Percentiles rank a stretch among this genome's conserved stretches.
Evolutionary conservation across 2,329 filamentous ascomycete genomes (phyloP).

Genomic region (Colletotrichum lindemuthianum): DNA sequence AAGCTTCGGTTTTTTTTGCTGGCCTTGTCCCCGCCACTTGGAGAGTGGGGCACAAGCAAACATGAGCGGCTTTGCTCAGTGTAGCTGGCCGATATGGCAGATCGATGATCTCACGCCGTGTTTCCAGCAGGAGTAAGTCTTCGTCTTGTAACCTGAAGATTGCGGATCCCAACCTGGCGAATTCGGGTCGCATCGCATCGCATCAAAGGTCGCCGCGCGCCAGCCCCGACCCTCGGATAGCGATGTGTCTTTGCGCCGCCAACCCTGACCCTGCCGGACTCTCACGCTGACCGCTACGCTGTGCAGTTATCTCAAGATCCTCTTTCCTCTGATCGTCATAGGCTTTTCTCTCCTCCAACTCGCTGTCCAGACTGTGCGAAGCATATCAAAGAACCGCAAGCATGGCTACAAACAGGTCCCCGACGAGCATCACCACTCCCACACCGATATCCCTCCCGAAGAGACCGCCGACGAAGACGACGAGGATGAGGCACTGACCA

Average conservation of each 20-base stretch:
- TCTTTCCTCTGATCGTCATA: conserved; percentile 80
- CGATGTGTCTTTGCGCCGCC: background rate
- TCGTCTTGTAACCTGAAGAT: conserved; percentile 5
- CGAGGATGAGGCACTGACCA: conserved; percentile 65
- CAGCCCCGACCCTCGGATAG: background rate
- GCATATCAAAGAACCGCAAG: conserved; percentile 60
- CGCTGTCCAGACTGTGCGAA: conserved; percentile 64
- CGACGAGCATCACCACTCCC: conserved; percentile 53
- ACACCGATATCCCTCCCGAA: conserved; percentile 63
- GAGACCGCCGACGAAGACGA: conserved; percentile 64
- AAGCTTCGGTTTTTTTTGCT: conserved; percentile 28
- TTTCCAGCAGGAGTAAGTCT: conserved; percentile 74
- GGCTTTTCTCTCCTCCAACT: conserved; percentile 76
- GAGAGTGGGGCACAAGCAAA: conserved; percentile 38
- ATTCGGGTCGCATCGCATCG: conserved; percentile 14
- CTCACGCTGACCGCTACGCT: conserved; percentile 16
- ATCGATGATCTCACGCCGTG: conserved; percentile 72
- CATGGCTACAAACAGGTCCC: conserved; percentile 67
- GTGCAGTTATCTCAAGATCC: conserved; percentile 78
- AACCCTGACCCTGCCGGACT: background rate
- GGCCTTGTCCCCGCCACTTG: conserved; percentile 26
- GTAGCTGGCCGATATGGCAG: conserved; percentile 68
- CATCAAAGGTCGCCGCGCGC: conserved; percentile 7
- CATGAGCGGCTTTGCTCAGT: conserved; percentile 62
- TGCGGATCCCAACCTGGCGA: background rate